Conservation (phyloP, 345 rosid species). For the Hibiscus tridactylites region DNA sequence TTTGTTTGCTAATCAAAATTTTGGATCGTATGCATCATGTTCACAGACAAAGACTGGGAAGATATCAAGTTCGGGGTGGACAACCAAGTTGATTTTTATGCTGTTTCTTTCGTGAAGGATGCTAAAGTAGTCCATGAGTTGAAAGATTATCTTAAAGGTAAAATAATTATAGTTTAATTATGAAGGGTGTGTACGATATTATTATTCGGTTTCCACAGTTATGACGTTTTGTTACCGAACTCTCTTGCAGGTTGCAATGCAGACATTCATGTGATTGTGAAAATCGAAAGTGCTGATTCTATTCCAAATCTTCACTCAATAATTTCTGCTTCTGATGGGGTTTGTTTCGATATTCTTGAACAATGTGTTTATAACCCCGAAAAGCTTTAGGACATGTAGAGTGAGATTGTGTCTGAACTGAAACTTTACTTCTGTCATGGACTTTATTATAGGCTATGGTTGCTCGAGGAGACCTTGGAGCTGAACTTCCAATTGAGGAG, state of each 20-base stretch:
- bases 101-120: neutral
- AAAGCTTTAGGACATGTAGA: neutral
- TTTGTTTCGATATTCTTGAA: slow-evolving; percentile 28
- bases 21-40: neutral
- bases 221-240: slow-evolving; percentile 16
- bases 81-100: neutral
- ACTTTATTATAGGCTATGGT: slow-evolving; percentile 76
- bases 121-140: neutral
- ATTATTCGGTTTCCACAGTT: neutral
- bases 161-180: neutral
- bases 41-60: neutral
- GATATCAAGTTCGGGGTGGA: neutral
- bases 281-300: neutral
- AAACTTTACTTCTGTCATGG: neutral
- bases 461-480: slow-evolving; percentile 99
- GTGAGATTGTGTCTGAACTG: neutral
- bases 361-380: neutral
- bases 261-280: neutral
- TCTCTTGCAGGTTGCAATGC: slow-evolving; percentile 11
- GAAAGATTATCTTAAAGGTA: neutral
- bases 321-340: neutral
- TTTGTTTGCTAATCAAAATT: neutral
- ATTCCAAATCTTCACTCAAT: neutral
- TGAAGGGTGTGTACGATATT: neutral
- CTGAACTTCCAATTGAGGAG: slow-evolving; percentile 99